Evolutionary conservation across 192 early-diverging fungal species (phyloP).

Genomic region (Obelidium mucronatum): DNA sequence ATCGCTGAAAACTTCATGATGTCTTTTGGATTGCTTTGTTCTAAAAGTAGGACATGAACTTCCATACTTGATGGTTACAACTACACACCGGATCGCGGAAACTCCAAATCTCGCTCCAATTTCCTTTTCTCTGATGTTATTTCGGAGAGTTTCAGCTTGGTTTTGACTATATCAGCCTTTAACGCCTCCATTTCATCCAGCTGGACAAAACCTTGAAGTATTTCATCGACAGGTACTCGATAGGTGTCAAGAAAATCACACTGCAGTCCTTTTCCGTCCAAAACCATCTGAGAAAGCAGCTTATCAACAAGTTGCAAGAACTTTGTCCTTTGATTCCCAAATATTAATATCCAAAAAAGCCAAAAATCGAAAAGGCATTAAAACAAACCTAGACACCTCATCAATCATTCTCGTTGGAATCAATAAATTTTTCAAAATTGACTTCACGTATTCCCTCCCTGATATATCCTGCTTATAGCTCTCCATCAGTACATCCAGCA

Average conservation of each 20-base stretch:
- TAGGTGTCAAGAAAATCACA: slow-evolving; percentile 52
- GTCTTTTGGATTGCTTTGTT: background rate
- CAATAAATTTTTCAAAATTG: slow-evolving; percentile 49
- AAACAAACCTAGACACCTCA: slow-evolving; percentile 36
- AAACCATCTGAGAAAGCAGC: slow-evolving; percentile 50
- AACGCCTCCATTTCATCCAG: slow-evolving; percentile 38
- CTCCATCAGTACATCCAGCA: slow-evolving; percentile 42
- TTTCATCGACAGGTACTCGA: slow-evolving; percentile 40
- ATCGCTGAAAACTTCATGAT: slow-evolving; percentile 26
- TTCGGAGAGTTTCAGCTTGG: slow-evolving; percentile 20
- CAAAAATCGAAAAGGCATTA: too few relatives aligned
- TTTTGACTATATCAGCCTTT: slow-evolving; percentile 35
- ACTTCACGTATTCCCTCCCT: slow-evolving; percentile 33
- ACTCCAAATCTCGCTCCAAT: slow-evolving; percentile 25
- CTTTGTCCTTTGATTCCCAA: slow-evolving; percentile 40
- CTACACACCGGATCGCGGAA: background rate
- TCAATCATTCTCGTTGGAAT: slow-evolving; percentile 46
- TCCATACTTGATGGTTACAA: background rate
- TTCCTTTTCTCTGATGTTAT: slow-evolving; percentile 22
- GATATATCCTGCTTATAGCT: slow-evolving; percentile 27
- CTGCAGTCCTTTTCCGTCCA: slow-evolving; percentile 48
- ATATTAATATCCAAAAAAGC: too few relatives aligned
- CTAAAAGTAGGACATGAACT: background rate
- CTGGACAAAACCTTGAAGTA: slow-evolving; percentile 47
- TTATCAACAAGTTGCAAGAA: slow-evolving; percentile 44